These are phyloP conservation scores for Lachancea nothofagi DNA, from an alignment of 805 yeast species.

Conservation along the genomic window DNA sequence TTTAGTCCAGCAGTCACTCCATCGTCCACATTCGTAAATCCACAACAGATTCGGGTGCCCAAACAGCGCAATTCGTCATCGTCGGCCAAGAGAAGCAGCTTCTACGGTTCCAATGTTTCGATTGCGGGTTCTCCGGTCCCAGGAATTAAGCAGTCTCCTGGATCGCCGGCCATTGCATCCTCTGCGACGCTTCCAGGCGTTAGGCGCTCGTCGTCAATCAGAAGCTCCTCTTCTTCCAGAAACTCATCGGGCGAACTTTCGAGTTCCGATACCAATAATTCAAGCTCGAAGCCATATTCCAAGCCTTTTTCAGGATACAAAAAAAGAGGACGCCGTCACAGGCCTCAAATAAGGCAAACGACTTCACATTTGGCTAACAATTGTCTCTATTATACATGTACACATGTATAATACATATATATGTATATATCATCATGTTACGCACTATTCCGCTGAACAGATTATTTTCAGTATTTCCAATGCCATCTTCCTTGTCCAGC, in stretches of 20 bases:
- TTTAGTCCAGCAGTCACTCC: not conserved
- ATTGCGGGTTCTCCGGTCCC: conserved; percentile 9
- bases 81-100: conserved; percentile 22
- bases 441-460: too few species aligned
- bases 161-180: conserved; percentile 8
- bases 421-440: too few species aligned
- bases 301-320: not conserved
- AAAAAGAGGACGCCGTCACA: conserved; percentile 5
- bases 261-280: not conserved
- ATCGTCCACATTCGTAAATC: conserved; percentile 1
- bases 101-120: conserved; percentile 18
- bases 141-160: conserved; percentile 5
- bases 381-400: too few species aligned
- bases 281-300: not conserved
- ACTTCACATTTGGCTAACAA: not conserved
- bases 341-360: not conserved
- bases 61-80: conserved; percentile 11
- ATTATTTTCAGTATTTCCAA: too few species aligned
- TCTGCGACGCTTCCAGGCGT: conserved; percentile 24
- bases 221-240: conserved; percentile 10
- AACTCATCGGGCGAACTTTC: conserved; percentile 5
- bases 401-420: too few species aligned
- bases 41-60: conserved; percentile 8
- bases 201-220: conserved; percentile 20
- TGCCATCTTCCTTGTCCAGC: too few species aligned